Evolutionary conservation across 805 yeast species (phyloP).

Genomic region (Brettanomyces sp.): DNA sequence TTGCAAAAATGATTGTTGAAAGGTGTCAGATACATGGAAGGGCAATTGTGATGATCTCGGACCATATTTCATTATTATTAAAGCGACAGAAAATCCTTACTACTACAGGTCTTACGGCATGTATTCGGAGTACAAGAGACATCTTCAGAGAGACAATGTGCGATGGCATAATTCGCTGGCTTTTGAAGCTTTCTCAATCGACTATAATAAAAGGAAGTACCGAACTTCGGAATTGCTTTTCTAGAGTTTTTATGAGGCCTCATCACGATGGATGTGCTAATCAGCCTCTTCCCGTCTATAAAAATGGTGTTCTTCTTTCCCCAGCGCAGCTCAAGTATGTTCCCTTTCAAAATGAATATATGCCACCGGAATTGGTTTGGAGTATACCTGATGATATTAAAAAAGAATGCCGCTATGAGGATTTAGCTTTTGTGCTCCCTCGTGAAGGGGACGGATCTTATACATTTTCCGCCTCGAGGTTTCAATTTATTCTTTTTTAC

Average conservation of each 20-base stretch:
- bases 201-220: slow-evolving; percentile 41
- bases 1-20: slow-evolving; percentile 64
- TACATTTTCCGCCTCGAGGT: slow-evolving; percentile 36
- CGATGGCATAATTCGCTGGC: slow-evolving; percentile 61
- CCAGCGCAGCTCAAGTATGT: slow-evolving; percentile 7
- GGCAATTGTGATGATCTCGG: slow-evolving; percentile 56
- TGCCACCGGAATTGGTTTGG: slow-evolving; percentile 33
- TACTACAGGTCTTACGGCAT: slow-evolving; percentile 55
- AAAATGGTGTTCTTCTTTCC: slow-evolving; percentile 21
- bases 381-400: slow-evolving; percentile 32
- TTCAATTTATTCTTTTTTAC: slow-evolving; percentile 50
- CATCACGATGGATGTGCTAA: slow-evolving; percentile 47
- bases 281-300: slow-evolving; percentile 17
- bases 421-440: not conserved
- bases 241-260: slow-evolving; percentile 47
- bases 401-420: slow-evolving; percentile 35
- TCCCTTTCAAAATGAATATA: slow-evolving; percentile 15
- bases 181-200: slow-evolving; percentile 47
- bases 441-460: not conserved
- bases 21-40: slow-evolving; percentile 57
- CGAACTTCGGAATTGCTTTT: slow-evolving; percentile 38
- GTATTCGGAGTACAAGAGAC: slow-evolving; percentile 61
- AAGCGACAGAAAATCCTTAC: slow-evolving; percentile 48
- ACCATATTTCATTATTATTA: slow-evolving; percentile 38
- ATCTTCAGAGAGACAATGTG: slow-evolving; percentile 75